A percentile compares a stretch with the other conserved stretches of the same genome.
These are phyloP conservation scores for Erysimum pusillum DNA, from an alignment of 441 rosid species.

Conservation along the genomic window DNA sequence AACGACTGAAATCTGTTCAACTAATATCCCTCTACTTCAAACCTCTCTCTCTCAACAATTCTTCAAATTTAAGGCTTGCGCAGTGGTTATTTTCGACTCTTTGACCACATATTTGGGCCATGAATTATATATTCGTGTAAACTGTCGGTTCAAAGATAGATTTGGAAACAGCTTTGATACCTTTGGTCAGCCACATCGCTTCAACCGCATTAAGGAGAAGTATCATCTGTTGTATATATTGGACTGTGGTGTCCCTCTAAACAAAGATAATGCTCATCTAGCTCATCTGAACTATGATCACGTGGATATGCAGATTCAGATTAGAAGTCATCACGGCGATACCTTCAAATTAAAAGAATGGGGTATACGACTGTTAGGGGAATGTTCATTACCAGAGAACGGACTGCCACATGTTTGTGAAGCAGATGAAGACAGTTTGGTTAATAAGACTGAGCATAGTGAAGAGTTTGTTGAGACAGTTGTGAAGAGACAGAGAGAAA, in stretches of 20 bases:
- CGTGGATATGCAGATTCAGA: not conserved
- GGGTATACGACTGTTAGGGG: not conserved
- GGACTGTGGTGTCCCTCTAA: not conserved
- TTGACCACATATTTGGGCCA: too few relatives aligned
- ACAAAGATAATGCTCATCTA: not conserved
- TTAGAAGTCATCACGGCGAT: not conserved
- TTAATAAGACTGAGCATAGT: not conserved
- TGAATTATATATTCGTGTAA: not conserved
- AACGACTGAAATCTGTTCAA: not conserved
- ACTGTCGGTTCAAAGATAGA: not conserved
- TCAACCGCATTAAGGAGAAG: rapidly evolving
- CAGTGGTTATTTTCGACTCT: not conserved
- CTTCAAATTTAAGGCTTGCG: not conserved
- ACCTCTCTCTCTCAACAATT: not conserved
- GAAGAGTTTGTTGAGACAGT: not conserved
- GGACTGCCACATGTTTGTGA: not conserved
- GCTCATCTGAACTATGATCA: not conserved
- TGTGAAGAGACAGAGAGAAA: not conserved
- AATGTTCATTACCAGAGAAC: not conserved
- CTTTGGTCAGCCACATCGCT: not conserved
- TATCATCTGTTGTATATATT: not conserved
- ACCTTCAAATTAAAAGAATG: not conserved
- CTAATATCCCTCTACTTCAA: conserved; percentile 15
- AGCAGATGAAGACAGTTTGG: not conserved
- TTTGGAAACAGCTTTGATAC: not conserved